Evolutionary conservation across 2,329 filamentous ascomycete species (phyloP).

Genomic region (Aspergillus ustus): DNA sequence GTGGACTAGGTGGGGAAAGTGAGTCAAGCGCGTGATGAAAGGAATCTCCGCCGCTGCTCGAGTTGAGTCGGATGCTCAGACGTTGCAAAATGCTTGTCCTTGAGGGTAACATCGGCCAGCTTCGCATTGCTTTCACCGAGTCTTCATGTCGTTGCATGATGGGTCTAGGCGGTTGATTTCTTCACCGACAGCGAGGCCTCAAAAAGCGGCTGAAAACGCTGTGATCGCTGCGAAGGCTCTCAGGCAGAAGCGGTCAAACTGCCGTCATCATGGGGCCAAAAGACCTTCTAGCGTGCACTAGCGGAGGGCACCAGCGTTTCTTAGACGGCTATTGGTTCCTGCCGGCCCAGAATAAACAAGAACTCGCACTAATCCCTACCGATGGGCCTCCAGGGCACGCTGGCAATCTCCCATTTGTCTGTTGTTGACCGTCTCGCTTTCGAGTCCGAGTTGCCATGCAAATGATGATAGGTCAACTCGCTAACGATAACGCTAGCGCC

Average conservation of each 20-base stretch:
- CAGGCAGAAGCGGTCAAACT: slow-evolving; percentile 30
- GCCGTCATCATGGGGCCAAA: slow-evolving; percentile 14
- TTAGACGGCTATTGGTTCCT: slow-evolving; percentile 8
- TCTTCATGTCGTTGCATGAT: background rate
- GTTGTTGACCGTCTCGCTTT: slow-evolving; percentile 12
- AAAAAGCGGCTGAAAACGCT: slow-evolving; percentile 6
- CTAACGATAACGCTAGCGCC: slow-evolving; percentile 14
- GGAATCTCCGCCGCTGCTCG: background rate
- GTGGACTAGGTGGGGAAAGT: slow-evolving; percentile 1
- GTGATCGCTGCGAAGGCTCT: background rate
- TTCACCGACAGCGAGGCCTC: slow-evolving; percentile 14
- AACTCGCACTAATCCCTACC: slow-evolving; percentile 30
- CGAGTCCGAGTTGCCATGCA: background rate
- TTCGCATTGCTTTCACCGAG: background rate
- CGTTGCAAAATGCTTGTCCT: background rate
- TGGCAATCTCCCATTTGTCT: slow-evolving; percentile 26
- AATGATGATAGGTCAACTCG: slow-evolving; percentile 6
- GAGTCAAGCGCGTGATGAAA: background rate
- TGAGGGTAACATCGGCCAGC: background rate
- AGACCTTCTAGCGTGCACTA: slow-evolving; percentile 4
- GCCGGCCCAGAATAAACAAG: background rate
- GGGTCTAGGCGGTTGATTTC: background rate
- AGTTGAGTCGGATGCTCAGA: background rate
- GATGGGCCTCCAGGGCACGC: slow-evolving; percentile 24
- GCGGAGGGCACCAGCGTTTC: slow-evolving; percentile 13